Percentiles rank a stretch among this genome's conserved stretches.
phyloP scores from a whole-genome alignment of 2,329 filamentous ascomycete species.

The Phialophora verrucosa region DNA sequence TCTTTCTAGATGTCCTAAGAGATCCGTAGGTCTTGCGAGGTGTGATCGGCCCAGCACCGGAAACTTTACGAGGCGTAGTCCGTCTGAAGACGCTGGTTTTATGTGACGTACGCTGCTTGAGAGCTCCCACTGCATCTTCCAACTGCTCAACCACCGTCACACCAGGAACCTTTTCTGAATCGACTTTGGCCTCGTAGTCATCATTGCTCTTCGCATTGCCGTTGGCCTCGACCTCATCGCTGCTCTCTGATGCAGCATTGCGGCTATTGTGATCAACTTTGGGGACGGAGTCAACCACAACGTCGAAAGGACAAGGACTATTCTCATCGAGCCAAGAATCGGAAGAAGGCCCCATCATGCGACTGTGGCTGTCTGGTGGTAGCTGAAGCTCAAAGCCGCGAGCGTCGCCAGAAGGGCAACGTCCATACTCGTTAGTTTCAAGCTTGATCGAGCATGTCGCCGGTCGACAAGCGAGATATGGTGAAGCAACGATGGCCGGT shows the following conservation, averaged over 20 bases:
- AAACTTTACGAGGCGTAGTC: no score
- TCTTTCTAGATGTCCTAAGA: neutral
- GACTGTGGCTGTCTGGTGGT: neutral
- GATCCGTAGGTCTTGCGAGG: no score
- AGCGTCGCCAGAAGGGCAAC: slow-evolving; percentile 26
- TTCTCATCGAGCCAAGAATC: neutral
- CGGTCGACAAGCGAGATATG: slow-evolving; percentile 9
- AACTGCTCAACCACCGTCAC: slow-evolving; percentile 9
- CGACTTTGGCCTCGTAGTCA: neutral
- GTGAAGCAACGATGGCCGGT: slow-evolving; percentile 24
- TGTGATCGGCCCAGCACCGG: no score
- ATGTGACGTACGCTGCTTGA: slow-evolving; percentile 2
- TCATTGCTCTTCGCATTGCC: neutral
- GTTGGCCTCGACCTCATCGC: no score
- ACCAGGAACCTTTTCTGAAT: neutral
- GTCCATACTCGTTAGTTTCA: slow-evolving; percentile 27
- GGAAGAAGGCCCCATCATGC: neutral
- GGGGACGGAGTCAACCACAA: neutral
- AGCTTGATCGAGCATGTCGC: neutral
- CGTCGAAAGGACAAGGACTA: neutral
- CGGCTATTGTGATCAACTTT: no score
- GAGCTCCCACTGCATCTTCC: slow-evolving; percentile 11
- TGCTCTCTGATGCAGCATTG: no score
- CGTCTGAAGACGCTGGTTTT: no score
- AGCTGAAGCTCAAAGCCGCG: no score